A percentile compares a stretch with the other conserved stretches of the same genome.
Conservation (phyloP, 73 alveolate species). For the Paramecium tetraurelia region DNA sequence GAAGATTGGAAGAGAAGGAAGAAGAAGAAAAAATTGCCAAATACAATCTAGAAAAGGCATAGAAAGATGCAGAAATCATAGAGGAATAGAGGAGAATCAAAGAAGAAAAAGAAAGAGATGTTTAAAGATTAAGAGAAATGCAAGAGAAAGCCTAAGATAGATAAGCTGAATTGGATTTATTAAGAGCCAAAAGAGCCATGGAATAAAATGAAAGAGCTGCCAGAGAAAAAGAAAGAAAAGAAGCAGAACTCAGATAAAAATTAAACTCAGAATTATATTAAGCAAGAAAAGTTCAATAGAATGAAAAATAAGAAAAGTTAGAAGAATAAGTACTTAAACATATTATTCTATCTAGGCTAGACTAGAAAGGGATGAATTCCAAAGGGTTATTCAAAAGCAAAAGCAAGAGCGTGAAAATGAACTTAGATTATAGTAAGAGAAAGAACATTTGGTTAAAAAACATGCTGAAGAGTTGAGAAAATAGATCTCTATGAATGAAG, state of each 20-base stretch:
- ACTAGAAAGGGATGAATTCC: conserved; percentile 85
- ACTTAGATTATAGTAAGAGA: conserved; percentile 67
- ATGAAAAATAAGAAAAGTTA: conserved; percentile 68
- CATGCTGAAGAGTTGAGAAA: conserved; percentile 81
- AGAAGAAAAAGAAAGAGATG: conserved; percentile 87
- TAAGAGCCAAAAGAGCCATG: conserved; percentile 90
- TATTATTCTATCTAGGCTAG: conserved; percentile 61
- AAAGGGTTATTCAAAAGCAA: conserved; percentile 78
- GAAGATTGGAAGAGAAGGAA: conserved; percentile 76
- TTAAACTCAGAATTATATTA: conserved; percentile 75
- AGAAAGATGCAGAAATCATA: conserved; percentile 80
- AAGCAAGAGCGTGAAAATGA: conserved; percentile 80
- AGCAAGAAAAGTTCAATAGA: conserved; percentile 67
- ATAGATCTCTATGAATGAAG: conserved; percentile 81
- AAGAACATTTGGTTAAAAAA: conserved; percentile 63
- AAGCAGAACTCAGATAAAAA: conserved; percentile 69
- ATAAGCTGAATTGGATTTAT: conserved; percentile 87
- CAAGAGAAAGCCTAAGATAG: conserved; percentile 88
- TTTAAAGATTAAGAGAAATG: conserved; percentile 84
- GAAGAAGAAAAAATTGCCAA: conserved; percentile 79
- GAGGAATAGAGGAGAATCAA: conserved; percentile 78
- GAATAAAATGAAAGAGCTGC: conserved; percentile 88
- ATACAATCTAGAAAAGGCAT: conserved; percentile 78
- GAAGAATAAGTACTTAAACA: conserved; percentile 42
- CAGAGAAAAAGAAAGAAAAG: conserved; percentile 82